phyloP scores from a whole-genome alignment of 345 rosid genomes.

The Euphorbia peplus region DNA sequence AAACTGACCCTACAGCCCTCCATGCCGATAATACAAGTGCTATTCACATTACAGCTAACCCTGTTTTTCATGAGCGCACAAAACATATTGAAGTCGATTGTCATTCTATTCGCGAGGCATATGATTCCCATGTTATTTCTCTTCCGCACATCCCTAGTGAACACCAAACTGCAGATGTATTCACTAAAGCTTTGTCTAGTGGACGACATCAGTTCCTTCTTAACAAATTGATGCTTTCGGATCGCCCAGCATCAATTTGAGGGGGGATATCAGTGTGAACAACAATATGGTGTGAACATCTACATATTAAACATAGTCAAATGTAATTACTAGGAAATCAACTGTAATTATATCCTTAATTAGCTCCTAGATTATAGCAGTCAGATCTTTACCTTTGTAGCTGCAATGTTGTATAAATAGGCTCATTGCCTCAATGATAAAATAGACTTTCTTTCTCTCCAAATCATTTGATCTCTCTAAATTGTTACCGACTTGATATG shows the following conservation, averaged over 20 bases:
- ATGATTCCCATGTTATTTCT: background rate
- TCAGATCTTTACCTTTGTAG: too few species aligned
- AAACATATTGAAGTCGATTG: conserved; percentile 2
- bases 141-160: background rate
- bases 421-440: too few species aligned
- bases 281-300: too few species aligned
- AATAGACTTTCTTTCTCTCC: too few species aligned
- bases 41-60: conserved; percentile 2
- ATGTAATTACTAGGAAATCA: too few species aligned
- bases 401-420: too few species aligned
- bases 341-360: too few species aligned
- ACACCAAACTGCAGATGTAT: background rate
- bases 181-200: background rate
- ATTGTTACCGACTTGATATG: conserved; percentile 39
- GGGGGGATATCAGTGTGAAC: background rate
- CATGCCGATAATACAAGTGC: conserved; percentile 5
- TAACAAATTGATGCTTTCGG: conserved; percentile 1
- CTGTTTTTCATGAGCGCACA: background rate
- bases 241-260: background rate
- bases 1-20: background rate
- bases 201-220: background rate
- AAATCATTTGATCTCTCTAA: too few species aligned
- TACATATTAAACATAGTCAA: too few species aligned
- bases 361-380: too few species aligned
- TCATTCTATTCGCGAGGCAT: background rate